phyloP scores from a whole-genome alignment of 1,284 basidiomycete species.

The Lentinula novae-zelandiae region DNA sequence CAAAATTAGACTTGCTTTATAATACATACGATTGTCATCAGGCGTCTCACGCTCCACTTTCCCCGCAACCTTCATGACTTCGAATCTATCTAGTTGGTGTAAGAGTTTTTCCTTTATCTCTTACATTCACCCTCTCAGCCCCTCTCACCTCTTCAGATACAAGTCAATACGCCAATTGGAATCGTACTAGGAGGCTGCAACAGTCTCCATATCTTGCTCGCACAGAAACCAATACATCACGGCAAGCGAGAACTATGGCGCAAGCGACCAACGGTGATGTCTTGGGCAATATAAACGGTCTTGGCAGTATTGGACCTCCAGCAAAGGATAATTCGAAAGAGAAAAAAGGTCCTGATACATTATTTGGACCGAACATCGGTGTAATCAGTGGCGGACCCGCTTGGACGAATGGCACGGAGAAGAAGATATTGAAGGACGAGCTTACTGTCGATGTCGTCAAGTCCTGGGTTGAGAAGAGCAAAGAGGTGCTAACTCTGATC shows the following conservation, averaged over 20 bases:
- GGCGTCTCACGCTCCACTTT: not conserved
- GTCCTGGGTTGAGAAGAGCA: conserved; percentile 80
- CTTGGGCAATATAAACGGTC: conserved; percentile 14
- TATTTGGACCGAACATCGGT: conserved; percentile 74
- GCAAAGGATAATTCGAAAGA: conserved; percentile 34
- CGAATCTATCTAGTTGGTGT: not conserved
- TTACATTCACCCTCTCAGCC: not conserved
- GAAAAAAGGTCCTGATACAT: conserved; percentile 39
- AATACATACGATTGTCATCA: not conserved
- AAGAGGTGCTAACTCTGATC: conserved; percentile 55
- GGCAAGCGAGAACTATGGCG: conserved; percentile 44
- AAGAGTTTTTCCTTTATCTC: not conserved
- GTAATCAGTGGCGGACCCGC: conserved; percentile 48
- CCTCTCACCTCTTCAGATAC: conserved; percentile 16
- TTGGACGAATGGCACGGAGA: conserved; percentile 45
- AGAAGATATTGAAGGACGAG: conserved; percentile 50
- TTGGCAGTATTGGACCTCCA: conserved; percentile 26
- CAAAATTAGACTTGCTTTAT: not conserved
- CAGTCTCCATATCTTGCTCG: conserved; percentile 47
- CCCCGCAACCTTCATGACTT: conserved; percentile 1
- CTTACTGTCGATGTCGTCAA: conserved; percentile 76
- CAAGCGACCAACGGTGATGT: conserved; percentile 15
- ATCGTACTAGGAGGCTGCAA: conserved; percentile 47
- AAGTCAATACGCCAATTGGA: conserved; percentile 48
- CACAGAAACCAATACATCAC: conserved; percentile 40